phyloP scores from a whole-genome alignment of 2,329 filamentous ascomycete species.

The Knoxdaviesia capensis region DNA sequence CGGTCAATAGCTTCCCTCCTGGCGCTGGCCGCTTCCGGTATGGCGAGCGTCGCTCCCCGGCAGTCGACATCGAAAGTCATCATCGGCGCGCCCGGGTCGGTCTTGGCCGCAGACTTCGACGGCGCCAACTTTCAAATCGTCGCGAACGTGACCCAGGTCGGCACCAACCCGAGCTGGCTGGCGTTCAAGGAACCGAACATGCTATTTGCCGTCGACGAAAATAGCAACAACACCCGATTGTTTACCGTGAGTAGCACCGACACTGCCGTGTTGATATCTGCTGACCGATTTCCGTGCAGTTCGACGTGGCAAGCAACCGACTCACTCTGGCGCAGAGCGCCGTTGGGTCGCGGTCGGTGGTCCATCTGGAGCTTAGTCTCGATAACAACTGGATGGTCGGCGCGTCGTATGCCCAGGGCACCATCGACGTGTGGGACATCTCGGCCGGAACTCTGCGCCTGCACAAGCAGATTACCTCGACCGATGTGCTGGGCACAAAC shows the following conservation, averaged over 20 bases:
- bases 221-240: constrained; percentile 16
- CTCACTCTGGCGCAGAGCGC: constrained; percentile 9
- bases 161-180: constrained; percentile 24
- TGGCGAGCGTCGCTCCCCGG: background rate
- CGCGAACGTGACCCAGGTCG: constrained; percentile 13
- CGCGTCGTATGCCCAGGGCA: constrained; percentile 17
- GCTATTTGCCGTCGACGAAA: constrained; percentile 27
- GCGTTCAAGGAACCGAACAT: constrained; percentile 17
- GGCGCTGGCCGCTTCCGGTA: no score
- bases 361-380: constrained; percentile 24
- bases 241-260: constrained; percentile 9
- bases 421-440: constrained; percentile 26
- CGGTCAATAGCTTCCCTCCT: no score
- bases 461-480: constrained; percentile 16
- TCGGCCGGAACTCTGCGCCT: constrained; percentile 15
- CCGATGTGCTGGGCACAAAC: constrained; percentile 14
- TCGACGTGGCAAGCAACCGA: constrained; percentile 13
- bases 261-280: no score
- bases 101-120: constrained; percentile 21
- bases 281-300: constrained; percentile 7
- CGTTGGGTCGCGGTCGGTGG: constrained; percentile 18
- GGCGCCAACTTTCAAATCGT: constrained; percentile 17
- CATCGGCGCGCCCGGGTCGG: constrained; percentile 18
- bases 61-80: constrained; percentile 12
- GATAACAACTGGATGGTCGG: constrained; percentile 24